Conservation (phyloP, 345 rosid genomes). For the Eucalyptus paniculata region DNA sequence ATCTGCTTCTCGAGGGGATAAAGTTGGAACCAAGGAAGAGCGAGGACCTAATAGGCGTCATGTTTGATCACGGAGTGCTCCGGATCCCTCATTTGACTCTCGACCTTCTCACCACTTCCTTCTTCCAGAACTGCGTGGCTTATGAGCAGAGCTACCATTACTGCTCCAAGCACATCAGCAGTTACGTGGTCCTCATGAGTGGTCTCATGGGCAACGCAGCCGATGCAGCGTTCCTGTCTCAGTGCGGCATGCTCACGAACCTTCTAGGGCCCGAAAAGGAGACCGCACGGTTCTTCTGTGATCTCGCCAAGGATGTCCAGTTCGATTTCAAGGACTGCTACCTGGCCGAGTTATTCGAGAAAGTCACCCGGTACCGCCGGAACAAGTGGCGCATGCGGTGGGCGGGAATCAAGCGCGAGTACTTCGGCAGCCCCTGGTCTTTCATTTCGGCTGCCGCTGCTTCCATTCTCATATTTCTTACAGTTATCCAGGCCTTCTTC, state of each 20-base stretch:
- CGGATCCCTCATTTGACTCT: no score
- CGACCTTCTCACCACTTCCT: no score
- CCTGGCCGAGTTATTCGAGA: accelerated
- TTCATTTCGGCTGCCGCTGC: background rate
- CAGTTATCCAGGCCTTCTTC: background rate
- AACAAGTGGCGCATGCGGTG: background rate
- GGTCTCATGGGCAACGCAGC: no score
- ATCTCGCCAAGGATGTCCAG: background rate
- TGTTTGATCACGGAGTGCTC: no score
- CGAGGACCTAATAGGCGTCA: no score
- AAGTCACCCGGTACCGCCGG: background rate
- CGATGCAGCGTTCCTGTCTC: no score
- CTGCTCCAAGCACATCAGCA: no score
- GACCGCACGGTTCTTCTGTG: background rate
- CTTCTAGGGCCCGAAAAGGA: background rate
- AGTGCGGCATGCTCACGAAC: background rate
- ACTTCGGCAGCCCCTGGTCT: background rate
- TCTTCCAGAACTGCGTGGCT: no score
- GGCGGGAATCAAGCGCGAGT: background rate
- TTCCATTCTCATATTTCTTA: background rate
- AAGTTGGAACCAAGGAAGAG: no score
- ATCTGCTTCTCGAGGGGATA: no score
- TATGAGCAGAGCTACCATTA: no score
- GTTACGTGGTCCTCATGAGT: no score
- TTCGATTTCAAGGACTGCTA: accelerated